Evolutionary conservation across 495 filamentous ascomycete genomes (phyloP), one percentile per base, ranked within the genome.

Genomic region (Podospora appendiculata): DNA sequence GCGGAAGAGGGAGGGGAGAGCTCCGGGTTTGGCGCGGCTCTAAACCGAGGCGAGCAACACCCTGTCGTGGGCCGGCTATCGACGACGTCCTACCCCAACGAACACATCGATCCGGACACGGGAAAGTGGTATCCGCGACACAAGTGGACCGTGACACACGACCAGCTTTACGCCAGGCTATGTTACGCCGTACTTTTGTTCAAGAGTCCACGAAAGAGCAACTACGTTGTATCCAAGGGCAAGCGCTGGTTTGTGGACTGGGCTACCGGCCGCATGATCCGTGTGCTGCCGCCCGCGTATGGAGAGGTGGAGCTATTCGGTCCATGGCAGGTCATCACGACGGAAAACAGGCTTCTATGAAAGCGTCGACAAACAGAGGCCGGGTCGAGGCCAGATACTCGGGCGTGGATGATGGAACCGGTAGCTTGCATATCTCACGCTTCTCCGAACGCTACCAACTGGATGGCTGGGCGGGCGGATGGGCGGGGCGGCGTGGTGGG

Each of bases 111-210:
- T 53, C 58, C 62, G 2, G 60, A 58, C 12, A 68, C 58, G 45
- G 66, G 73, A 9, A 82, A 82, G 64, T 81, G 78, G 78, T 47
- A 50, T 16, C 79, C 79, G 3, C 60, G 58, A 14, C 73, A 73
- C 51, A 58, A 57, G 14, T 71, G 72, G 69, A 75, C 73, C 10
- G 53, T 57, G 13, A 71, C 71, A 41, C 76, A 78, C 57, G 75
- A 81, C 58, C 66, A 77, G 53, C 60, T 76, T 12, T 81, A 79
- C 53, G 77, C 76, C 13, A 72, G 70, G 45, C 61, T 78, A 3
- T 82, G 79, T 56, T 78, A 79, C 65, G 63, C 75, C 6, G 70
- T 75, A 14, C 65, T 82, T 11, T 60, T 72, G 10, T 63, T 66
- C 56, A 65, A 68, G 47, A 63, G 62, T 32, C 74, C 73, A n/a